phyloP scores from a whole-genome alignment of 2,329 filamentous ascomycete species.

The Beauveria medogensis region DNA sequence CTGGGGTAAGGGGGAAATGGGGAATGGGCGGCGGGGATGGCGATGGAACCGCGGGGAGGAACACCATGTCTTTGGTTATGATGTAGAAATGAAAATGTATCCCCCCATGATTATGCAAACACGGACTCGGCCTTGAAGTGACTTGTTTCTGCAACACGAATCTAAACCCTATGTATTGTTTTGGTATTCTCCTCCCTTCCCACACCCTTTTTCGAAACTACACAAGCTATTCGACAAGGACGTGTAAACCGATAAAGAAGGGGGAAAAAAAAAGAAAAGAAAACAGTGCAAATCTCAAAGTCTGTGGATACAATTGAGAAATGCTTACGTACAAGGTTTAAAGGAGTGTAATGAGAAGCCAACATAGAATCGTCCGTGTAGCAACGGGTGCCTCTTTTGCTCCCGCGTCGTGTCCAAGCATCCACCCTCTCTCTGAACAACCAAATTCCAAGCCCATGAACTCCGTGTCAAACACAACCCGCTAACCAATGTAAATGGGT shows the following conservation, averaged over 20 bases:
- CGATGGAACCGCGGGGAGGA: too few relatives aligned
- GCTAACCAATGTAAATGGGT: not conserved
- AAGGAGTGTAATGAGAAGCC: not conserved
- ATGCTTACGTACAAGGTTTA: not conserved
- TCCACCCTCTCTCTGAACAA: not conserved
- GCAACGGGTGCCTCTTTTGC: not conserved
- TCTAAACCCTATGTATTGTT: too few relatives aligned
- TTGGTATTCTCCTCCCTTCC: too few relatives aligned
- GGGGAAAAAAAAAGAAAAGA: too few relatives aligned
- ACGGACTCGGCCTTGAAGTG: not conserved
- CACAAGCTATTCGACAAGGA: too few relatives aligned
- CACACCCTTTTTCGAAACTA: too few relatives aligned
- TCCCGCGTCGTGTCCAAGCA: not conserved
- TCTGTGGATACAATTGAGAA: too few relatives aligned
- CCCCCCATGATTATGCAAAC: not conserved
- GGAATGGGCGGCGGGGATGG: too few relatives aligned
- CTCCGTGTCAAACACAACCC: not conserved
- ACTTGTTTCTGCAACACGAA: too few relatives aligned
- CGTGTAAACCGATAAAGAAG: too few relatives aligned
- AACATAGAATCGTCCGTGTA: too few relatives aligned
- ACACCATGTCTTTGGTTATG: not conserved
- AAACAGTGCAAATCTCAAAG: too few relatives aligned
- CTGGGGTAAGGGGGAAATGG: constrained; percentile 31
- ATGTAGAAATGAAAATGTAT: not conserved
- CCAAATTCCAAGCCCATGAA: not conserved